These are phyloP conservation scores for Ochetophila trinervis DNA, from an alignment of 306 rosid species.

Conservation along the genomic window DNA sequence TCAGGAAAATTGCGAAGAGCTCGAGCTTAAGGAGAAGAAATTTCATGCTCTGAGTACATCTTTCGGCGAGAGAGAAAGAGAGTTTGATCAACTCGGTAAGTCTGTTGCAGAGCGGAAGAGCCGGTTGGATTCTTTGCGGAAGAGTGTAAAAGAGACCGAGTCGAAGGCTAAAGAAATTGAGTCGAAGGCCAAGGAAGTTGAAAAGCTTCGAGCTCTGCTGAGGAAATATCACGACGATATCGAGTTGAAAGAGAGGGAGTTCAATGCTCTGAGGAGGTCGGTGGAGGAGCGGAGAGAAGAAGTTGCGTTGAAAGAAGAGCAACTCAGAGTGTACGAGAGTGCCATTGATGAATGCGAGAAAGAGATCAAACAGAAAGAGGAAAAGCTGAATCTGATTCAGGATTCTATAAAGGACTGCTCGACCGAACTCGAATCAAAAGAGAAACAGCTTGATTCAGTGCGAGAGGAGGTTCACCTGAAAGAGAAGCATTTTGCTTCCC, in stretches of 20 bases:
- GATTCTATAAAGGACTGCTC: not conserved
- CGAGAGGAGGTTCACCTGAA: not conserved
- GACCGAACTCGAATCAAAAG: not conserved
- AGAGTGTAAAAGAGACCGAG: not conserved
- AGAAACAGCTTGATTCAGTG: not conserved
- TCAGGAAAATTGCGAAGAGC: slow-evolving; percentile 35
- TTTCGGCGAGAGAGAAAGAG: slow-evolving; percentile 33
- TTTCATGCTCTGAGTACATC: slow-evolving; percentile 11
- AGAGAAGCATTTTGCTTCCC: not conserved
- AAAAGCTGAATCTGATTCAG: slow-evolving; percentile 4
- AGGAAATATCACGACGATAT: slow-evolving; percentile 14
- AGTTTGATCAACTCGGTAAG: slow-evolving; percentile 12
- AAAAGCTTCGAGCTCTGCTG: slow-evolving; percentile 5
- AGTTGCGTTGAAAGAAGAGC: slow-evolving; percentile 5
- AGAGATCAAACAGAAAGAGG: slow-evolving; percentile 11
- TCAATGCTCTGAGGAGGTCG: not conserved
- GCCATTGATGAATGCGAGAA: not conserved
- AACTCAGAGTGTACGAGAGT: not conserved
- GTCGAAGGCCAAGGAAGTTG: slow-evolving; percentile 9
- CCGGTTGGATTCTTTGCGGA: slow-evolving; percentile 21
- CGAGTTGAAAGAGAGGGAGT: slow-evolving; percentile 16
- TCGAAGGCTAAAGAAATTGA: slow-evolving; percentile 7
- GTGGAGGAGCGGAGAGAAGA: slow-evolving; percentile 2
- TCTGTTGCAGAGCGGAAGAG: slow-evolving; percentile 14
- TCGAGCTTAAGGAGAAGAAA: slow-evolving; percentile 23